phyloP scores from a whole-genome alignment of 176 grass and related monocot genomes.

The Rhynchospora breviuscula region DNA sequence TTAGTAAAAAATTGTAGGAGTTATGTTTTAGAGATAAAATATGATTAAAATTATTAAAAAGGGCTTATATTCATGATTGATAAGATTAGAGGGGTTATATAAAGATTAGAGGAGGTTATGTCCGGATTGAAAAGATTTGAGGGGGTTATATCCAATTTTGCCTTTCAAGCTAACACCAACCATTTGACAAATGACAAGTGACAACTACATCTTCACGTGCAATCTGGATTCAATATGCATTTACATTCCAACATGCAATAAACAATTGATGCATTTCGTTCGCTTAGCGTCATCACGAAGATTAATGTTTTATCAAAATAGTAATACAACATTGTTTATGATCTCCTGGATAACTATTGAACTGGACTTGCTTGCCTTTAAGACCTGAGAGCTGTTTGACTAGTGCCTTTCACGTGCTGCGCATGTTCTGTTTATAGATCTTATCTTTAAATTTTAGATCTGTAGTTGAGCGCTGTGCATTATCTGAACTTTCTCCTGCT shows the following conservation, averaged over 20 bases:
- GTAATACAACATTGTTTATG: neutral
- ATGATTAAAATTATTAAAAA: too few species aligned
- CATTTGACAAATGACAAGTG: neutral
- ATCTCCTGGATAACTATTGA: neutral
- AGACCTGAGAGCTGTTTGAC: neutral
- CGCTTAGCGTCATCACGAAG: neutral
- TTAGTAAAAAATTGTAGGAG: too few species aligned
- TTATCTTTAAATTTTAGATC: too few species aligned
- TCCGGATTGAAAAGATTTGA: too few species aligned
- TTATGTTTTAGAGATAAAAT: too few species aligned
- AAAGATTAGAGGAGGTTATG: too few species aligned
- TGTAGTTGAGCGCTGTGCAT: neutral
- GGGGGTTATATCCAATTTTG: too few species aligned
- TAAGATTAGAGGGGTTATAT: too few species aligned
- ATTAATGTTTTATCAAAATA: neutral
- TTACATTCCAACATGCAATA: slow-evolving; percentile 2
- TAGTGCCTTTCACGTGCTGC: neutral
- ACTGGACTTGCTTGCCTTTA: neutral
- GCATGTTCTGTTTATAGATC: neutral
- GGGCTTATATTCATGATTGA: too few species aligned
- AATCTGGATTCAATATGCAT: neutral
- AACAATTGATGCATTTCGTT: neutral
- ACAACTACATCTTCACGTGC: slow-evolving; percentile 11
- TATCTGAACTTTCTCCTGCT: neutral
- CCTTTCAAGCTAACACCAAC: neutral